These are phyloP conservation scores for Dactylellina parvicollis DNA, from an alignment of 2,329 filamentous ascomycete genomes.

Conservation along the genomic window DNA sequence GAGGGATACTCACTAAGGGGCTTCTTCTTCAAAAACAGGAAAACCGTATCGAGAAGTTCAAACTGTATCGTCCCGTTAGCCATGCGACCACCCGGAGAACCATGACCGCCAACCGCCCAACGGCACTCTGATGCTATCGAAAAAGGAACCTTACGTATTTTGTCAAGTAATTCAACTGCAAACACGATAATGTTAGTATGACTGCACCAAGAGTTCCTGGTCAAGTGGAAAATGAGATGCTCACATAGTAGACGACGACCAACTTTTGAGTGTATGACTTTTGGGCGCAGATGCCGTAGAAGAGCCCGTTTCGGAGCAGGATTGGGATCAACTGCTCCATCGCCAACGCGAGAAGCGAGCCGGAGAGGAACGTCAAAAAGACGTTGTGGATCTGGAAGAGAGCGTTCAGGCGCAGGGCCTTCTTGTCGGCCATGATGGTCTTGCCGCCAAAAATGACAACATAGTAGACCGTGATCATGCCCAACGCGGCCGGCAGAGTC, in stretches of 20 bases:
- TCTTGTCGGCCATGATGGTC: constrained; percentile 87
- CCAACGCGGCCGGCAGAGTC: constrained; percentile 81
- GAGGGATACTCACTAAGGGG: constrained; percentile 74
- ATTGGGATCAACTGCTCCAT: constrained; percentile 90
- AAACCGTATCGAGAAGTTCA: constrained; percentile 92
- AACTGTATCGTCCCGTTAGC: constrained; percentile 43
- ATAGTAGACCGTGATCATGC: constrained; percentile 71
- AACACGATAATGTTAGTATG: constrained; percentile 59
- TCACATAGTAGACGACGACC: constrained; percentile 94
- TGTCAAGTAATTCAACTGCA: constrained; percentile 93
- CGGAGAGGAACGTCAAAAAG: constrained; percentile 86
- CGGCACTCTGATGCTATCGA: background rate
- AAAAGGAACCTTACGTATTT: constrained; percentile 75
- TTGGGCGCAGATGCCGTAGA: constrained; percentile 83
- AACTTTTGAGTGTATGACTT: constrained; percentile 92
- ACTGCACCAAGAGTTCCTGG: no score
- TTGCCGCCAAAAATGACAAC: constrained; percentile 94
- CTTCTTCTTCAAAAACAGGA: constrained; percentile 99
- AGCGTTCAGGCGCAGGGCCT: constrained; percentile 84
- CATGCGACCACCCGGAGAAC: constrained; percentile 5
- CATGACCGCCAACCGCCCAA: background rate
- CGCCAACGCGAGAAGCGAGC: constrained; percentile 81
- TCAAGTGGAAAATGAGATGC: constrained; percentile 61
- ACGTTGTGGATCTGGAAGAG: constrained; percentile 98
- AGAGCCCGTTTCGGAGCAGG: constrained; percentile 80